phyloP scores from a whole-genome alignment of 2,329 filamentous ascomycete genomes.

The Cytospora chrysosperma region DNA sequence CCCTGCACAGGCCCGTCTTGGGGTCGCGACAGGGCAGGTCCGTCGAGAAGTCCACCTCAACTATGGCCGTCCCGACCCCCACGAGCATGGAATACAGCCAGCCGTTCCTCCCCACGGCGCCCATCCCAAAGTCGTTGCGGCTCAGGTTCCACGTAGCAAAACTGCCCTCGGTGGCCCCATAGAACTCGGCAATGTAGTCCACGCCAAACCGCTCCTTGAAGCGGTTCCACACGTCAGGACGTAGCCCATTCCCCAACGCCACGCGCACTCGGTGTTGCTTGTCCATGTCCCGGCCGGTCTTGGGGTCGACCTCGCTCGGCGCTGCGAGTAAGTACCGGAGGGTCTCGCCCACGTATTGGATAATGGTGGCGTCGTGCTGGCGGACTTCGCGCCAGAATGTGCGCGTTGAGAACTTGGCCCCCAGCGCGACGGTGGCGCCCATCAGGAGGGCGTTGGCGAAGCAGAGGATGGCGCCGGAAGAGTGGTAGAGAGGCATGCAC shows the following conservation, averaged over 20 bases:
- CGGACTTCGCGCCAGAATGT: constrained; percentile 76
- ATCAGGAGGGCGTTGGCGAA: constrained; percentile 59
- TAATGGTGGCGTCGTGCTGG: constrained; percentile 67
- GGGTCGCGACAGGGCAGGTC: constrained; percentile 68
- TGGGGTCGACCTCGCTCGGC: constrained; percentile 59
- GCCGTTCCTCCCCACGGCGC: constrained; percentile 75
- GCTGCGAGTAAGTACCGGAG: constrained; percentile 76
- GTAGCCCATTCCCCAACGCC: constrained; percentile 81
- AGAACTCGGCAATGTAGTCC: constrained; percentile 74
- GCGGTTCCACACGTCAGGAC: constrained; percentile 80
- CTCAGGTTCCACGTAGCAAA: constrained; percentile 71
- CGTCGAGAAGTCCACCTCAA: constrained; percentile 69
- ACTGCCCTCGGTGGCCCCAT: constrained; percentile 73
- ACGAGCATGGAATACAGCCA: constrained; percentile 57
- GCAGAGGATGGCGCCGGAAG: constrained; percentile 71
- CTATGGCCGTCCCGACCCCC: constrained; percentile 52
- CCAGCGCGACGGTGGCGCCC: constrained; percentile 68
- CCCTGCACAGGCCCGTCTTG: constrained; percentile 66
- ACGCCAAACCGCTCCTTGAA: constrained; percentile 83
- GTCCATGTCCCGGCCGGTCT: constrained; percentile 68
- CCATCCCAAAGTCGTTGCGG: constrained; percentile 69
- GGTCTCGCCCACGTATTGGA: constrained; percentile 88
- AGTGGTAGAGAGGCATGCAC: constrained; percentile 90
- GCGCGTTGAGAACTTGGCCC: constrained; percentile 74
- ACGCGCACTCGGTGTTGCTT: constrained; percentile 68